Percentiles rank a stretch among this genome's conserved stretches.
These are phyloP conservation scores for Mycosphaerella sp. DNA, from an alignment of 2,329 filamentous ascomycete species.

Conservation along the genomic window DNA sequence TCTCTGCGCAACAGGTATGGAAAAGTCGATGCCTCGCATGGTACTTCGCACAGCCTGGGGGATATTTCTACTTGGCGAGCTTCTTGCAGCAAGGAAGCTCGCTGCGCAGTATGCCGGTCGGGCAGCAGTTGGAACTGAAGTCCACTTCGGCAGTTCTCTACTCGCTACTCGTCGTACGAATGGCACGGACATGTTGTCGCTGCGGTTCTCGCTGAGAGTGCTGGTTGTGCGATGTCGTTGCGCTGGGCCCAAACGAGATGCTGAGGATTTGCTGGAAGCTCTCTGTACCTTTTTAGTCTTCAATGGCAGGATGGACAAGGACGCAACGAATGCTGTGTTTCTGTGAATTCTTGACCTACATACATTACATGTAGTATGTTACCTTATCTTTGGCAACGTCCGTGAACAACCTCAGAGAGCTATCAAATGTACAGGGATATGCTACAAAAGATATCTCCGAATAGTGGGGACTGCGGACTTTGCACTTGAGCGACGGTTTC, in stretches of 20 bases:
- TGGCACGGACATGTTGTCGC: constrained; percentile 7
- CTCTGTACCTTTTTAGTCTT: background rate
- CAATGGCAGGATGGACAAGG: background rate
- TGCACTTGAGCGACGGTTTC: too few species aligned
- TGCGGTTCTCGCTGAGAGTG: background rate
- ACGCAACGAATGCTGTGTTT: background rate
- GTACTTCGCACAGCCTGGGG: background rate
- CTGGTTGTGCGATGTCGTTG: background rate
- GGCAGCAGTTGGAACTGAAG: constrained; percentile 9
- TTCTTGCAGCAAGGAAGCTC: constrained; percentile 2
- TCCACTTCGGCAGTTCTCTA: constrained; percentile 9
- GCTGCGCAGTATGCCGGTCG: constrained; percentile 6
- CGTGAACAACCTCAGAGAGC: too few species aligned
- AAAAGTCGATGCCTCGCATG: constrained; percentile 2
- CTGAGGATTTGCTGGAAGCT: background rate
- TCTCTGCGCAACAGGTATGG: background rate
- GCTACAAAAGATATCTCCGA: too few species aligned
- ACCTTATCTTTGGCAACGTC: too few species aligned
- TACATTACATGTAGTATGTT: too few species aligned
- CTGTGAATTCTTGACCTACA: background rate
- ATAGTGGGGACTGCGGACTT: too few species aligned
- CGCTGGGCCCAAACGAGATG: background rate
- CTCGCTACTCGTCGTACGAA: constrained; percentile 10
- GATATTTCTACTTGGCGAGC: constrained; percentile 3
- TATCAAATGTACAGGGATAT: too few species aligned